A percentile compares a stretch with the other conserved stretches of the same genome.
These are phyloP conservation scores for Yarrowia sp. DNA, from an alignment of 805 yeast genomes.

Conservation along the genomic window DNA sequence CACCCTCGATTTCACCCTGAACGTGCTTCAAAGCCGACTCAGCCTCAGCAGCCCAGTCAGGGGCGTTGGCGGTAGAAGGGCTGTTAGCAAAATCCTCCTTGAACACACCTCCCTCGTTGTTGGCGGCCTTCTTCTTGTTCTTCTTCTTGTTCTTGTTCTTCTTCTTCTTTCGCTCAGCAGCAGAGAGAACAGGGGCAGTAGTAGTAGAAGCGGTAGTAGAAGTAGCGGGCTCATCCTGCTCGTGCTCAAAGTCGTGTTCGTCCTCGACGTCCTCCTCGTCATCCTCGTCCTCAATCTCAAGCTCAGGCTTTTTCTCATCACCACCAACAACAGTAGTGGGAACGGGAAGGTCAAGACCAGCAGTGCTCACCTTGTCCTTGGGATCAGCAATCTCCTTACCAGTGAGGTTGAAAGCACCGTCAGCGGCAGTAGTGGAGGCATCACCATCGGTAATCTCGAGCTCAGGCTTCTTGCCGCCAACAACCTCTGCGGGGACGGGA, in stretches of 20 bases:
- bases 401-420: constrained; percentile 23
- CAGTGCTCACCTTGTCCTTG: constrained; percentile 32
- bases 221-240: constrained; percentile 14
- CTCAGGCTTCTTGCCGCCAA: constrained; percentile 12
- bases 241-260: constrained; percentile 29
- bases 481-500: constrained; percentile 9
- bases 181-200: constrained; percentile 30
- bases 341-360: constrained; percentile 11
- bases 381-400: constrained; percentile 16
- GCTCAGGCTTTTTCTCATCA: constrained; percentile 24
- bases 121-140: constrained; percentile 28
- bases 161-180: constrained; percentile 34
- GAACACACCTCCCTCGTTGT: constrained; percentile 33
- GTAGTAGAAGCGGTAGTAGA: constrained; percentile 10
- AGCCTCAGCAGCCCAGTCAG: constrained; percentile 39
- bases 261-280: constrained; percentile 28
- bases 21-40: constrained; percentile 38
- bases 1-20: constrained; percentile 37
- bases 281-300: constrained; percentile 34
- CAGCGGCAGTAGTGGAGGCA: constrained; percentile 13
- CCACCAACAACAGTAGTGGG: constrained; percentile 24
- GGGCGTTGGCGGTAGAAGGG: constrained; percentile 30
- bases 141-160: constrained; percentile 28
- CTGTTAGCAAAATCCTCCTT: constrained; percentile 37
- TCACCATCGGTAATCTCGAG: constrained; percentile 16